Base-by-base conservation (phyloP, 768 basidiomycete genomes). In the Lactarius akahatsu region DNA sequence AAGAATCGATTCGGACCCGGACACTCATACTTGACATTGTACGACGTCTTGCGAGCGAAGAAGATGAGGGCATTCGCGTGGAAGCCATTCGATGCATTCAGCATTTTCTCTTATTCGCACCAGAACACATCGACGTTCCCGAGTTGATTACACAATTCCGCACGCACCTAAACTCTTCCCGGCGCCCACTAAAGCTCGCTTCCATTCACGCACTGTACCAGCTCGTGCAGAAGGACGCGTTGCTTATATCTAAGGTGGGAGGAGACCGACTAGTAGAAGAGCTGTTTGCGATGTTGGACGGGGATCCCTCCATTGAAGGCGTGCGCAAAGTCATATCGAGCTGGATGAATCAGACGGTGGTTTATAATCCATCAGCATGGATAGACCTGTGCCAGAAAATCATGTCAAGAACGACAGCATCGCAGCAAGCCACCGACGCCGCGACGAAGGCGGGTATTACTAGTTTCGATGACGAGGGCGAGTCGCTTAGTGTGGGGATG, bases 301-400 rank as follows among this genome's bases (percentile, higher is more conserved):
- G 94, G 71, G 94, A 97, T 73, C 89, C 95, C 0, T 91, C 89
- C 3, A 90, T 98, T 18, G 90, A 96, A 69, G 97, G 97, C 4
- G 95, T 98, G 28, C 83, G 92, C 36, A 90, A 93, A 68, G 94
- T 98, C 65, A 98, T 98, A 71, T 81, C 85, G 15, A 93, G 91
- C 69, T 99, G 97, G 97, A 80, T 98, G 8, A 86, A 91, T 69
- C 97, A 99, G 76, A 98, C 97, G 0, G 96, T 94, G 1, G 82
- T 92, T 23, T 86, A 92, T 64, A 92, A 95, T 68, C 96, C 97
- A 0, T 94, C 91, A 0, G 97, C 96, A 1, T 99, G 97, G 97
- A 97, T 99, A 63, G 95, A 96, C 73, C 82, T 98, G 1, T 98
- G 96, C 72, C 96, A 98, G 76, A 82, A 94, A 30, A 98, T 99